Percentiles rank a stretch among this genome's conserved stretches.
These are phyloP conservation scores for Hypoxylon trugodes DNA, from an alignment of 495 filamentous ascomycete genomes.

Conservation along the genomic window DNA sequence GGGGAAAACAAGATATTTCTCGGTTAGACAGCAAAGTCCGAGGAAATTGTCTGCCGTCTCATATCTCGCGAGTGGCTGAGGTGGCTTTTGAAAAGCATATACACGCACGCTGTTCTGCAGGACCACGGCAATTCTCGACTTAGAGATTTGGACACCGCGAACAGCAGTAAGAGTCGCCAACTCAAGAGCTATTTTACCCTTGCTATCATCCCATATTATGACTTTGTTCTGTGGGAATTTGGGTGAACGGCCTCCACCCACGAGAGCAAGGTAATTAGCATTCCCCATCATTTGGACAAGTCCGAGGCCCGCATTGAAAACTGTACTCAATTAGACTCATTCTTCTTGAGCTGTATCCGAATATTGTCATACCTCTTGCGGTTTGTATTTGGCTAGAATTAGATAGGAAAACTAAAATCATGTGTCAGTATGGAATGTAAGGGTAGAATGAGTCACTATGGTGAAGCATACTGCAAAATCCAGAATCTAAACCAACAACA, in stretches of 20 bases:
- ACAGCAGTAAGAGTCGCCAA: slow-evolving; percentile 67
- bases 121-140: slow-evolving; percentile 80
- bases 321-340: slow-evolving; percentile 53
- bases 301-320: slow-evolving; percentile 86
- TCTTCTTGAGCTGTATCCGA: background rate
- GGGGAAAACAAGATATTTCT: slow-evolving; percentile 79
- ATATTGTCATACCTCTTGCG: slow-evolving; percentile 50
- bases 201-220: slow-evolving; percentile 91
- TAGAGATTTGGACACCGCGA: slow-evolving; percentile 79
- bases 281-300: slow-evolving; percentile 87
- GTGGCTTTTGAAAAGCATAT: slow-evolving; percentile 79
- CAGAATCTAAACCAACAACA: slow-evolving; percentile 84
- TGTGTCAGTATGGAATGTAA: slow-evolving; percentile 12
- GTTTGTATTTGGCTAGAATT: slow-evolving; percentile 78
- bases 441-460: slow-evolving; percentile 1
- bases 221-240: slow-evolving; percentile 92
- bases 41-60: slow-evolving; percentile 88
- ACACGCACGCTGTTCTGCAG: slow-evolving; percentile 84
- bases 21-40: slow-evolving; percentile 80
- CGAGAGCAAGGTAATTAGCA: slow-evolving; percentile 86
- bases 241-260: slow-evolving; percentile 86
- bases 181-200: slow-evolving; percentile 73
- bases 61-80: slow-evolving; percentile 74
- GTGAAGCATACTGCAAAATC: slow-evolving; percentile 79
- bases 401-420: slow-evolving; percentile 74